These are phyloP conservation scores for Lachancea sp. DNA, from an alignment of 805 yeast genomes.

Conservation along the genomic window DNA sequence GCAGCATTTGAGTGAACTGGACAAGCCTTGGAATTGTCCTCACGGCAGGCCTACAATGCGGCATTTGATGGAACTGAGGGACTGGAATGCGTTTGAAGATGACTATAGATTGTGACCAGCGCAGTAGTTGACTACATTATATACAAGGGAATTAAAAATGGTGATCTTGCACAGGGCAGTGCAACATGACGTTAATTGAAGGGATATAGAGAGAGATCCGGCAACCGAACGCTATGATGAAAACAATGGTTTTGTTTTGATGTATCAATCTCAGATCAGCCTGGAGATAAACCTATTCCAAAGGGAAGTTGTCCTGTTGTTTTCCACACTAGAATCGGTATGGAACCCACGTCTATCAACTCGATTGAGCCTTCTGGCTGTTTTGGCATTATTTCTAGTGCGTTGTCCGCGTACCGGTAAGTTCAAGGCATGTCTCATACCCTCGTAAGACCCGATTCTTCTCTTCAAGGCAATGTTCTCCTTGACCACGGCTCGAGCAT, in stretches of 20 bases:
- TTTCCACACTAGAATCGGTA: slow-evolving; percentile 3
- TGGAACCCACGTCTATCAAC: slow-evolving; percentile 52
- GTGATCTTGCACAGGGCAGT: too few relatives aligned
- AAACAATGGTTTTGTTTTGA: too few relatives aligned
- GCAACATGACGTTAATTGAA: background rate
- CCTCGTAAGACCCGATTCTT: slow-evolving; percentile 76
- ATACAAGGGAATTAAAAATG: background rate
- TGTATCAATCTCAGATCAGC: too few relatives aligned
- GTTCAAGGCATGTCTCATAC: slow-evolving; percentile 83
- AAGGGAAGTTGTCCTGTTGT: too few relatives aligned
- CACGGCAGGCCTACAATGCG: slow-evolving; percentile 98
- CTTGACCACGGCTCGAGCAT: slow-evolving; percentile 63
- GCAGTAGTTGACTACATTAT: background rate
- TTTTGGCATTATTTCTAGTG: slow-evolving; percentile 83
- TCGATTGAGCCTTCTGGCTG: slow-evolving; percentile 81
- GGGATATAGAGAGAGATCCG: background rate
- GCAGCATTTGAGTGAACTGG: slow-evolving; percentile 56
- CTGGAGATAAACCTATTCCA: too few relatives aligned
- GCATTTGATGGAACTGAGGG: slow-evolving; percentile 61
- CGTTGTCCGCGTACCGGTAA: slow-evolving; percentile 83
- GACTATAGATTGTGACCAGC: slow-evolving; percentile 33
- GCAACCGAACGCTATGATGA: too few relatives aligned
- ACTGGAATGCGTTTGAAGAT: slow-evolving; percentile 39
- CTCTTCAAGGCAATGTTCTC: slow-evolving; percentile 75
- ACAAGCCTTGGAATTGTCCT: slow-evolving; percentile 95